phyloP scores from a whole-genome alignment of 441 rosid genomes.

The Oxalis stricta region DNA sequence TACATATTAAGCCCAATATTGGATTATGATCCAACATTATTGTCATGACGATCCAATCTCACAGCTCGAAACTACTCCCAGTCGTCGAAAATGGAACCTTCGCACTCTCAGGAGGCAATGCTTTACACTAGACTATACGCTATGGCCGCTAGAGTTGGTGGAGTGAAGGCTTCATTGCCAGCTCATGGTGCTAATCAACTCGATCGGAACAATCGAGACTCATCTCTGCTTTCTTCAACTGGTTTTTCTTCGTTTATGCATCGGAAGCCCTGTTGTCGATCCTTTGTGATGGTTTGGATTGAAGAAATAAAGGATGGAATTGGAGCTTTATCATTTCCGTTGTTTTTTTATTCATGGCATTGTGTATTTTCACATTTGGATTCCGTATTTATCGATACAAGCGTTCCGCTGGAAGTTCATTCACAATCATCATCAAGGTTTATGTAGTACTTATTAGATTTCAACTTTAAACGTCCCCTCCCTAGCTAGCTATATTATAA shows the following conservation, averaged over 20 bases:
- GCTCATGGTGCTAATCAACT: slow-evolving; percentile 55
- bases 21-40: no score
- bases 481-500: not conserved
- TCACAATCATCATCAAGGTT: slow-evolving; percentile 32
- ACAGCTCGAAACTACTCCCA: slow-evolving; percentile 22
- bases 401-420: slow-evolving; percentile 36
- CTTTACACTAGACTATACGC: slow-evolving; percentile 33
- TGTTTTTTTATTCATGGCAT: slow-evolving; percentile 15
- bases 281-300: slow-evolving; percentile 48
- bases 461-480: no score
- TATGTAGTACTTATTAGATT: not conserved
- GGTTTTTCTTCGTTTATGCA: slow-evolving; percentile 44
- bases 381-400: slow-evolving; percentile 29
- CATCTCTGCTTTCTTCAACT: slow-evolving; percentile 38
- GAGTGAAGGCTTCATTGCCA: slow-evolving; percentile 41
- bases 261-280: slow-evolving; percentile 31
- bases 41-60: slow-evolving; percentile 51
- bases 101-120: slow-evolving; percentile 20
- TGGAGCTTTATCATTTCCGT: slow-evolving; percentile 23
- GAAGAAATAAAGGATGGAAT: slow-evolving; percentile 46
- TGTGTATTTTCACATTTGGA: slow-evolving; percentile 26
- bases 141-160: slow-evolving; percentile 42
- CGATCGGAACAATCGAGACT: slow-evolving; percentile 21
- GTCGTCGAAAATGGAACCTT: slow-evolving; percentile 14
- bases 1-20: no score